Evolutionary conservation across 306 rosid species (phyloP).

Genomic region (Benincasa hispida): DNA sequence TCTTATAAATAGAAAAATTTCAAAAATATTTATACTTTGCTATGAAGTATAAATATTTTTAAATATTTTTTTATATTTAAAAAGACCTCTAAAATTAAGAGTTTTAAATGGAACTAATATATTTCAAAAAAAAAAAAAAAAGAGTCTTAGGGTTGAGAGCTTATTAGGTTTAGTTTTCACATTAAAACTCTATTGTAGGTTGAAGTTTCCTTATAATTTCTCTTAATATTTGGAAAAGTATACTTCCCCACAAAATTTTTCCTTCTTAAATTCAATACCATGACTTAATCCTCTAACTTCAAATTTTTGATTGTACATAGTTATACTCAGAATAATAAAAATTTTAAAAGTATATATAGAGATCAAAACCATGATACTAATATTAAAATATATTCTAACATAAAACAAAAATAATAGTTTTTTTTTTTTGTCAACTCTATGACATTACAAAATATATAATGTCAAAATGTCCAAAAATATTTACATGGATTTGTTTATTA

Average conservation of each 20-base stretch:
- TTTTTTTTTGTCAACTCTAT: neutral
- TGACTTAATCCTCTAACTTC: no score
- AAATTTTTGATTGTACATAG: no score
- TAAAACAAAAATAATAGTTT: neutral
- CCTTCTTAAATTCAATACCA: no score
- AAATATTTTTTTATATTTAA: no score
- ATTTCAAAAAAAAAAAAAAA: no score
- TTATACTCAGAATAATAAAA: no score
- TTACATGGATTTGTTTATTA: neutral
- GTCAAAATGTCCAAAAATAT: neutral
- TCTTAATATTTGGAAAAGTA: neutral
- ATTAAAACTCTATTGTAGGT: neutral
- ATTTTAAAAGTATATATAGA: neutral
- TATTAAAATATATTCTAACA: neutral
- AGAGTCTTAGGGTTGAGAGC: neutral
- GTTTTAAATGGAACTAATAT: no score
- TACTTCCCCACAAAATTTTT: neutral
- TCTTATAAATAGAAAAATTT: no score
- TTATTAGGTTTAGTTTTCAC: neutral
- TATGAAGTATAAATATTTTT: no score
- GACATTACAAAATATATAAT: neutral
- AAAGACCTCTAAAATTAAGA: no score
- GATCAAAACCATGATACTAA: neutral
- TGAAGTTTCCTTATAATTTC: neutral
- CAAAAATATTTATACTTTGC: no score